Conservation (phyloP, 331 rosid species). For the Pyracantha coccinea region DNA sequence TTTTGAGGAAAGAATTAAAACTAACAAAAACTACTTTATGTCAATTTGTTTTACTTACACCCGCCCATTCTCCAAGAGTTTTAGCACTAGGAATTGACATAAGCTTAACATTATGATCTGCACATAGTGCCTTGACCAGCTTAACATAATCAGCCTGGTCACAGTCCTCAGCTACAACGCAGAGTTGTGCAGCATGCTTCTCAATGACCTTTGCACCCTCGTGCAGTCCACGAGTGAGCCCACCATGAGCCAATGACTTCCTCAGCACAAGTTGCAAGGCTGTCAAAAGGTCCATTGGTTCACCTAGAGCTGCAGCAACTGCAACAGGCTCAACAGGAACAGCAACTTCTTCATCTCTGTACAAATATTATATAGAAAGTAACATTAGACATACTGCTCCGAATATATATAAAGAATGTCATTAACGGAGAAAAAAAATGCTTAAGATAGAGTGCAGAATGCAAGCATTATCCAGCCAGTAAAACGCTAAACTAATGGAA, state of each 20-base stretch:
- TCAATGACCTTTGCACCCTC: no score
- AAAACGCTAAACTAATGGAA: neutral
- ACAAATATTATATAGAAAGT: neutral
- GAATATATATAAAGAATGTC: neutral
- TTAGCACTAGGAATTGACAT: conserved; percentile 23
- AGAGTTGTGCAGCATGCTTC: conserved; percentile 30
- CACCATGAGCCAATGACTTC: no score
- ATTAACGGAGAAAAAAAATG: neutral
- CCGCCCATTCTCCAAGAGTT: conserved; percentile 33
- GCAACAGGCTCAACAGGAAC: neutral
- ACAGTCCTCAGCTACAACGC: conserved; percentile 27
- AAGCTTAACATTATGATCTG: conserved; percentile 27
- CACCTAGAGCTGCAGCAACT: conserved; percentile 14
- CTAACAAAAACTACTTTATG: neutral
- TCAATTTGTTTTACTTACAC: conserved; percentile 15
- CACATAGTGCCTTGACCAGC: conserved; percentile 27
- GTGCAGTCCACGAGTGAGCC: no score
- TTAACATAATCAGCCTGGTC: conserved; percentile 23
- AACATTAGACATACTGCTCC: neutral
- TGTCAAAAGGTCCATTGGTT: conserved; percentile 23
- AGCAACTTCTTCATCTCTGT: neutral
- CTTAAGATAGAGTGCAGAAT: neutral
- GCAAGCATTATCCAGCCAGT: neutral
- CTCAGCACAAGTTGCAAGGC: conserved; percentile 28
- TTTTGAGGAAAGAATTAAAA: neutral